Evolutionary conservation across 2,329 filamentous ascomycete genomes (phyloP).

Genomic region (Raffaelea ambrosiae): DNA sequence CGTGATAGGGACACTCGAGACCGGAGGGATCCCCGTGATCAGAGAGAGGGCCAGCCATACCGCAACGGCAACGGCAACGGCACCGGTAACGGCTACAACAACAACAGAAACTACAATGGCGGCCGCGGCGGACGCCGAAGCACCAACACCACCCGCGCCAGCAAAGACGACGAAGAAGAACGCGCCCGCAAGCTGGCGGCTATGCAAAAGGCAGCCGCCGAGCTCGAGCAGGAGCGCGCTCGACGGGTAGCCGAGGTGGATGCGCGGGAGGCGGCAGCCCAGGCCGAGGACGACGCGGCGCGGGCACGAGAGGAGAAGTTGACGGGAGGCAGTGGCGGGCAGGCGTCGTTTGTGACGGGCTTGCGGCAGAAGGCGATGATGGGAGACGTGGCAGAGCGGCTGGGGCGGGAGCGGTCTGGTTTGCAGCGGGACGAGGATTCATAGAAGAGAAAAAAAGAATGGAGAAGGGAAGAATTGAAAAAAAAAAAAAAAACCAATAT

Average conservation of each 20-base stretch:
- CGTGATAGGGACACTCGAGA: too few relatives aligned
- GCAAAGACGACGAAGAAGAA: conserved; percentile 32
- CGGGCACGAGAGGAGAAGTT: conserved; percentile 36
- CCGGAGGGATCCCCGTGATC: too few relatives aligned
- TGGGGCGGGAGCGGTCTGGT: conserved; percentile 38
- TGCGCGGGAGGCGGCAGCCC: conserved; percentile 53
- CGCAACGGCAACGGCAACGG: conserved; percentile 7
- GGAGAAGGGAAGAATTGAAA: not conserved
- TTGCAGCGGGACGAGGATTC: conserved; percentile 33
- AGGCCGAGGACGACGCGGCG: conserved; percentile 58
- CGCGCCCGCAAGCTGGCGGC: conserved; percentile 60
- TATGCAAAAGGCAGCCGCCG: conserved; percentile 63
- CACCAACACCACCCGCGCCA: not conserved
- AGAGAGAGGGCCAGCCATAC: not conserved
- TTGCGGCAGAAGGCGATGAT: conserved; percentile 52
- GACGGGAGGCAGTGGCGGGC: not conserved
- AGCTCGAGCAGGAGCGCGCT: conserved; percentile 62
- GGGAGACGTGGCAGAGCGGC: conserved; percentile 38
- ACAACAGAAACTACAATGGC: not conserved
- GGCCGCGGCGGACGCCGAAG: not conserved
- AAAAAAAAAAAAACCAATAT: not conserved
- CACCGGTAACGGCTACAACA: not conserved
- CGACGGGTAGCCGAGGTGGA: conserved; percentile 59
- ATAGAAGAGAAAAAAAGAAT: conserved; percentile 19
- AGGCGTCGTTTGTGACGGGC: conserved; percentile 48